Evolutionary conservation across 1,284 basidiomycete genomes (phyloP), one percentile per base, ranked within the genome.

Genomic region (Neonothopanus nambi): DNA sequence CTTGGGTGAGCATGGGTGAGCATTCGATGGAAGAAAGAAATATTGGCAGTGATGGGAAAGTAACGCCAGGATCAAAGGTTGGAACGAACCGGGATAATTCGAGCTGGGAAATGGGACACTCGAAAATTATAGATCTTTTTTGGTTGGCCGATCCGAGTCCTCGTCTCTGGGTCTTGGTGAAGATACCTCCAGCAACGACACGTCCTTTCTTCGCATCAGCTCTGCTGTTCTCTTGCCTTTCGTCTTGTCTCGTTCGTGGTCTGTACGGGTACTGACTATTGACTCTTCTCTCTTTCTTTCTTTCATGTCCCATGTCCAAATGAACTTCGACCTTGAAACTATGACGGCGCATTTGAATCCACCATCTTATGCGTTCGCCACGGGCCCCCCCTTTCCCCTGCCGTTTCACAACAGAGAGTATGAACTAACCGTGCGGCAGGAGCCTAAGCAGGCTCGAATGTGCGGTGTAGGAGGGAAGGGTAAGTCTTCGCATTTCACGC

Each of bases 361-460:
- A 12, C 37, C 30, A 33, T 33, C 30, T 33, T 33, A 33, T 9
- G 30, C 30, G 9, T 33, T 11, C 30, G 30, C 56, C 38, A 20
- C 30, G 30, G 47, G 52, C 18, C 53, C 56, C 28, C 56, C 49
- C 15, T 55, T 40, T 24, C 49, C 45, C 3, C 18, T 50, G 15
- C 50, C 39, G 17, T 40, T 33, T 15, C 38, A 52, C 40, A 24
- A 13, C 70, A 93, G 92, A 67, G 82, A 88, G 56, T 95, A 95
- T 69, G 85, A 93, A 52, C 81, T 95, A 61, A 82, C 78, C 30
- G 85, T 95, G 52, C 79, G 91, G 42, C 93, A 95, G 67, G 90
- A 96, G 71, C 93, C 93, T 1, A 89, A 93, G 66, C 88, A 91
- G 71, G 92, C 93, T 2, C 80, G 93, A 52, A 95, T 96, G 91